These are phyloP conservation scores for Clonostachys rhizophaga DNA, from an alignment of 2,329 filamentous ascomycete genomes.

Conservation along the genomic window DNA sequence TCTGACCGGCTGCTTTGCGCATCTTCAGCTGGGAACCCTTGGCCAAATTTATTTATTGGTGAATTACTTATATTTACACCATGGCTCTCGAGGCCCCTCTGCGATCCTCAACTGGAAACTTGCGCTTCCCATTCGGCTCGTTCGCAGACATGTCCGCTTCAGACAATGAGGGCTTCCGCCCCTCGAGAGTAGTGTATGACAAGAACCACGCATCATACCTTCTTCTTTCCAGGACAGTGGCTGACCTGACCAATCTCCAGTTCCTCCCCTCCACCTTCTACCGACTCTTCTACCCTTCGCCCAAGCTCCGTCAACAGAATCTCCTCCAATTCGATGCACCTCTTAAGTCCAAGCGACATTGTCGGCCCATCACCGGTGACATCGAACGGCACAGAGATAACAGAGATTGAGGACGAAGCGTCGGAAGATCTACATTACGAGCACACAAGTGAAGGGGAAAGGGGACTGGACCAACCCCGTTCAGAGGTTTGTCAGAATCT, in stretches of 20 bases:
- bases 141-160: slow-evolving; percentile 49
- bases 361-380: slow-evolving; percentile 82
- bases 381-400: slow-evolving; percentile 77
- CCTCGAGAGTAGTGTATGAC: slow-evolving; percentile 50
- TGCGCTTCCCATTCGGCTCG: slow-evolving; percentile 31
- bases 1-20: too few species aligned
- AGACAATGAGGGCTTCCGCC: slow-evolving; percentile 41
- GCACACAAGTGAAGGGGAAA: slow-evolving; percentile 8
- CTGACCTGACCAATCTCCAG: slow-evolving; percentile 3
- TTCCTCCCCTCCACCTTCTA: slow-evolving; percentile 25
- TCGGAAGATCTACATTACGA: slow-evolving; percentile 50
- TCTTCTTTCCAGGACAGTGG: background rate
- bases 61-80: slow-evolving; percentile 1
- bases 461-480: slow-evolving; percentile 8
- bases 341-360: slow-evolving; percentile 61
- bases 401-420: slow-evolving; percentile 77
- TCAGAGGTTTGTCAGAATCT: slow-evolving; percentile 19
- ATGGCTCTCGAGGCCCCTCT: slow-evolving; percentile 48
- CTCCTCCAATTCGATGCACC: slow-evolving; percentile 46
- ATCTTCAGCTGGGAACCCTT: too few species aligned
- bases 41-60: too few species aligned
- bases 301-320: slow-evolving; percentile 44
- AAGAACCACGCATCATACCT: slow-evolving; percentile 1
- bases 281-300: slow-evolving; percentile 43
- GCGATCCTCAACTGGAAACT: slow-evolving; percentile 53